These are phyloP conservation scores for Galerina marginata DNA, from an alignment of 768 basidiomycete species.

Conservation along the genomic window DNA sequence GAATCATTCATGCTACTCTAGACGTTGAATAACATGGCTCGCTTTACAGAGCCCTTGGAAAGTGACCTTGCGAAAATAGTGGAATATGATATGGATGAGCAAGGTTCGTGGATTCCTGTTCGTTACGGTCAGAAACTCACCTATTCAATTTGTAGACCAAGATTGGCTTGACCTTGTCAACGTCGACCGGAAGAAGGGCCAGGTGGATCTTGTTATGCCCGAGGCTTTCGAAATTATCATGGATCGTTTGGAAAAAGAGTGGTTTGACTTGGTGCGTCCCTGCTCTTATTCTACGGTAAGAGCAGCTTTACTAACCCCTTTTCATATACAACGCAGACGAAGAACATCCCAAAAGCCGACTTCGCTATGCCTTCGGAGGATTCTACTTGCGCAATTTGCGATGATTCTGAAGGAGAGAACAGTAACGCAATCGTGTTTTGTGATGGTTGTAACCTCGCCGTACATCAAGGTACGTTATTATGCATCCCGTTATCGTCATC, in stretches of 20 bases:
- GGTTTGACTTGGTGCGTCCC: constrained; percentile 86
- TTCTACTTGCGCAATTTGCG: constrained; percentile 95
- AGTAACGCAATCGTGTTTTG: constrained; percentile 99
- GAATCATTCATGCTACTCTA: neutral
- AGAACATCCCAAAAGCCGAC: constrained; percentile 90
- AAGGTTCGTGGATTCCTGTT: constrained; percentile 59
- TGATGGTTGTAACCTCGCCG: constrained; percentile 97
- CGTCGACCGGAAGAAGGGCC: constrained; percentile 77
- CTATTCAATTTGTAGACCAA: constrained; percentile 60
- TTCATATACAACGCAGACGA: constrained; percentile 62
- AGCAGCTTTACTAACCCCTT: neutral
- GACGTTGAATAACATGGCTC: neutral
- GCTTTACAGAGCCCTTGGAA: constrained; percentile 80
- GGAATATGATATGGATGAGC: constrained; percentile 99
- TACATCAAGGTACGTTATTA: constrained; percentile 86
- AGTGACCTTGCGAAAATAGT: constrained; percentile 91
- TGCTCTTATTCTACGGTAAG: neutral
- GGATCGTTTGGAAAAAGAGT: constrained; percentile 98
- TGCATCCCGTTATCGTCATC: neutral
- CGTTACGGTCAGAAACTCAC: neutral
- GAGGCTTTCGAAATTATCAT: constrained; percentile 96
- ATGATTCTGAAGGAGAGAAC: constrained; percentile 98
- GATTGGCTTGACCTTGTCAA: constrained; percentile 94
- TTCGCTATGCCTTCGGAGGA: constrained; percentile 92
- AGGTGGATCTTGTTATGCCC: constrained; percentile 71